These are phyloP conservation scores for Laetiporus sulphureus DNA, from an alignment of 1,284 basidiomycete species.

Conservation along the genomic window DNA sequence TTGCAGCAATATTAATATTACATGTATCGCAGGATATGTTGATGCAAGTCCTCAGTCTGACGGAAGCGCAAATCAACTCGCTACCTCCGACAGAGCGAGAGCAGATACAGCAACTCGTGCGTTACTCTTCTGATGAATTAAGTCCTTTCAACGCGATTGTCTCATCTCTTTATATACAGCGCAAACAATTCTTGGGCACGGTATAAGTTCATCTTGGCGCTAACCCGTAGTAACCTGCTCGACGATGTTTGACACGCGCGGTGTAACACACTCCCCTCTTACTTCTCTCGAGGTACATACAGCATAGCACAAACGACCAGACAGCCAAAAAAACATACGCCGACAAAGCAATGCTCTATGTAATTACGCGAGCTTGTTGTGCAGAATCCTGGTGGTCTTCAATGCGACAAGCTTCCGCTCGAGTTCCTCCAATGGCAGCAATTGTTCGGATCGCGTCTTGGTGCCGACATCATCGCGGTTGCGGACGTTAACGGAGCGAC, in stretches of 20 bases:
- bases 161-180: conserved; percentile 23
- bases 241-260: neutral
- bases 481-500: conserved; percentile 87
- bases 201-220: no score
- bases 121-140: conserved; percentile 22
- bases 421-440: conserved; percentile 62
- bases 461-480: conserved; percentile 91
- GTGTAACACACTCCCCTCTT: conserved; percentile 1
- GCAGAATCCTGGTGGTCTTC: conserved; percentile 55
- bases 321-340: neutral
- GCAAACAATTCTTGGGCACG: conserved; percentile 34
- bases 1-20: conserved; percentile 1
- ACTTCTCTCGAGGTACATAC: neutral
- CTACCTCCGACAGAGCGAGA: conserved; percentile 79
- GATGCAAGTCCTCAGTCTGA: conserved; percentile 81
- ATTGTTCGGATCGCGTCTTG: conserved; percentile 67
- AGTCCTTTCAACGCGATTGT: no score
- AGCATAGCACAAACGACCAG: neutral
- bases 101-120: conserved; percentile 81
- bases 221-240: neutral
- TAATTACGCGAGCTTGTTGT: conserved; percentile 40
- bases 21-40: conserved; percentile 60
- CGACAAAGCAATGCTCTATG: neutral
- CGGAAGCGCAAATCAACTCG: conserved; percentile 82
- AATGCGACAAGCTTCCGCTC: conserved; percentile 57